Evolutionary conservation across 352 stramenopile species (phyloP).

Genomic region (Pythium periplocum): DNA sequence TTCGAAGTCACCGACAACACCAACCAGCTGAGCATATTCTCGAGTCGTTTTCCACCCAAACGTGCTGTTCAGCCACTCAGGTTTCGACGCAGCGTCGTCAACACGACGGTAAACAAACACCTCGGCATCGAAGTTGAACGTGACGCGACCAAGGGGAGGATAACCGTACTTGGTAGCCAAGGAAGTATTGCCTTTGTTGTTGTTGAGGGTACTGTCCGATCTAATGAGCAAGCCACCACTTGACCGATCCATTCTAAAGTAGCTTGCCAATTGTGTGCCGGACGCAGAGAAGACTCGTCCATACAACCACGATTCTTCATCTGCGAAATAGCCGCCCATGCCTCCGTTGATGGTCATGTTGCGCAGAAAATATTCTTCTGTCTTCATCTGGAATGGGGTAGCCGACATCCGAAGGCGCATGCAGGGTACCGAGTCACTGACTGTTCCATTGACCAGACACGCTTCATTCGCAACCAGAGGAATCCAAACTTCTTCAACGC

Average conservation of each 20-base stretch:
- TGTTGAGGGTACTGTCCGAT: constrained; percentile 60
- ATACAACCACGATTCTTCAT: constrained; percentile 53
- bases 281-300: constrained; percentile 64
- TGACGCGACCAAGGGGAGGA: constrained; percentile 57
- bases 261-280: constrained; percentile 59
- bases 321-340: constrained; percentile 69
- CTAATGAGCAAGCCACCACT: constrained; percentile 63
- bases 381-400: constrained; percentile 68
- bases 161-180: constrained; percentile 42
- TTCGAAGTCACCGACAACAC: constrained; percentile 53
- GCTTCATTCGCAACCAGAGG: constrained; percentile 33
- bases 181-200: constrained; percentile 67
- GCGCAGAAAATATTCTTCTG: constrained; percentile 53
- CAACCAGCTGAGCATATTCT: constrained; percentile 61
- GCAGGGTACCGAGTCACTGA: constrained; percentile 32
- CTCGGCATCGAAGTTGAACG: constrained; percentile 69
- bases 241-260: constrained; percentile 73
- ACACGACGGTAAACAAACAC: constrained; percentile 69
- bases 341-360: constrained; percentile 46
- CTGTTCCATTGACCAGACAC: constrained; percentile 18
- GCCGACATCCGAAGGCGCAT: constrained; percentile 72
- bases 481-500: constrained; percentile 75
- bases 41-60: constrained; percentile 58
- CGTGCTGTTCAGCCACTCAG: constrained; percentile 57
- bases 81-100: constrained; percentile 42